These are phyloP conservation scores for Daldinia decipiens DNA, from an alignment of 495 filamentous ascomycete species.

Conservation along the genomic window DNA sequence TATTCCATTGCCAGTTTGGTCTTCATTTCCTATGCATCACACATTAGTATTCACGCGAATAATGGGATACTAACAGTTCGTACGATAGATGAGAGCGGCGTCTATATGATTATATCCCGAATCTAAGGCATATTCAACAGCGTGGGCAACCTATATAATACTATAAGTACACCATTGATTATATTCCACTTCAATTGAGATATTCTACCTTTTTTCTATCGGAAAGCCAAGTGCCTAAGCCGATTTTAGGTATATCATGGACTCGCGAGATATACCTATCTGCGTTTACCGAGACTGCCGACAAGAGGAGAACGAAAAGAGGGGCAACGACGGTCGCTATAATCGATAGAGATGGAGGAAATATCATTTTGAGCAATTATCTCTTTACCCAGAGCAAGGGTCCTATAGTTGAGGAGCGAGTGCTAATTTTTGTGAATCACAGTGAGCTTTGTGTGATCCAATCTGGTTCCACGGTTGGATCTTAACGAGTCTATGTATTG, in stretches of 20 bases:
- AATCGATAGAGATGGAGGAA: not conserved
- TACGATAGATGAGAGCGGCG: constrained; percentile 44
- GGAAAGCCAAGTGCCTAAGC: constrained; percentile 62
- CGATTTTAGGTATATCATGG: constrained; percentile 56
- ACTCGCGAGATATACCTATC: constrained; percentile 7
- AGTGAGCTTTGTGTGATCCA: not conserved
- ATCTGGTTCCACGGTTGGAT: not conserved
- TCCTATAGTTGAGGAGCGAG: not conserved
- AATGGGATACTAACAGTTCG: not conserved
- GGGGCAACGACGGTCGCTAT: not conserved
- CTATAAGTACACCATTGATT: not conserved
- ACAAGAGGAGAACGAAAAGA: constrained; percentile 7
- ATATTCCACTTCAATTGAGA: not conserved
- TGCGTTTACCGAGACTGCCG: not conserved
- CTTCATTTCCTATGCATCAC: constrained; percentile 59
- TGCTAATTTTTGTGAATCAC: not conserved
- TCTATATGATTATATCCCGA: constrained; percentile 72
- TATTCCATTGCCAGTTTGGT: constrained; percentile 65
- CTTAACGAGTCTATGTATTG: not conserved
- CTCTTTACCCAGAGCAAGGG: not conserved
- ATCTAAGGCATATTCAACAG: constrained; percentile 52
- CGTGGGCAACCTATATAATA: constrained; percentile 36
- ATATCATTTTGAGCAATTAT: constrained; percentile 9
- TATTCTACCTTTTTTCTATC: constrained; percentile 33
- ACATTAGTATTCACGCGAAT: constrained; percentile 54